These are phyloP conservation scores for Aureobasidium sp. DNA, from an alignment of 2,329 filamentous ascomycete genomes.

Conservation along the genomic window DNA sequence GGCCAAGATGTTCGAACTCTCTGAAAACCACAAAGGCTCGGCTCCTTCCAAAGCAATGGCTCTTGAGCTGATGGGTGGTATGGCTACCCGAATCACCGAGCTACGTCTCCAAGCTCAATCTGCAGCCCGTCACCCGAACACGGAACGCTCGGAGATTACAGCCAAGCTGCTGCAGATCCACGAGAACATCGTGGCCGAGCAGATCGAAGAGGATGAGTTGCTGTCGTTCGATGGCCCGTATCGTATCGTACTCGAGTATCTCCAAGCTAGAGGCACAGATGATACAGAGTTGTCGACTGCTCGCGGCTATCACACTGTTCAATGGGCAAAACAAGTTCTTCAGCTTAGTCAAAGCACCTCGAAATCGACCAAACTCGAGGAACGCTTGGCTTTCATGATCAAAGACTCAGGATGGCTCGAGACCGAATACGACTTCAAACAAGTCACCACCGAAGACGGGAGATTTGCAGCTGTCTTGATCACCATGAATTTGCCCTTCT, in stretches of 20 bases:
- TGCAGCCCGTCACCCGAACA: constrained; percentile 29
- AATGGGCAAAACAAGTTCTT: constrained; percentile 57
- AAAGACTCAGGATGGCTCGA: constrained; percentile 67
- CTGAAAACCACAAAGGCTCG: constrained; percentile 66
- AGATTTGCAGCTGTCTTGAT: constrained; percentile 74
- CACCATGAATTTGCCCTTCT: constrained; percentile 74
- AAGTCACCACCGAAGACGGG: constrained; percentile 58
- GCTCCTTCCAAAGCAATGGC: constrained; percentile 89
- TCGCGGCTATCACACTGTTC: constrained; percentile 65
- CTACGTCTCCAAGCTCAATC: constrained; percentile 31
- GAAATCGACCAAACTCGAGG: constrained; percentile 19
- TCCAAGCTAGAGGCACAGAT: constrained; percentile 50
- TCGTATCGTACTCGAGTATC: constrained; percentile 66
- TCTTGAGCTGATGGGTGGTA: constrained; percentile 75
- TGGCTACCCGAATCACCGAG: constrained; percentile 85
- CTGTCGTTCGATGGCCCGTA: constrained; percentile 62
- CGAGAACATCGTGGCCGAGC: constrained; percentile 42
- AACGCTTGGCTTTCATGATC: constrained; percentile 67
- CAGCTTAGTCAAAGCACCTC: constrained; percentile 16
- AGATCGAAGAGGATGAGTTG: constrained; percentile 44
- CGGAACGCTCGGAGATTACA: constrained; percentile 32
- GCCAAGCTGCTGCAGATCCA: constrained; percentile 43
- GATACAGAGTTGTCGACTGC: constrained; percentile 74
- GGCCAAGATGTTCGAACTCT: constrained; percentile 65
- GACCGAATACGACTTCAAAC: constrained; percentile 51